Conservation (phyloP, 208 protist genomes). For the Wallacemonas sp. region DNA sequence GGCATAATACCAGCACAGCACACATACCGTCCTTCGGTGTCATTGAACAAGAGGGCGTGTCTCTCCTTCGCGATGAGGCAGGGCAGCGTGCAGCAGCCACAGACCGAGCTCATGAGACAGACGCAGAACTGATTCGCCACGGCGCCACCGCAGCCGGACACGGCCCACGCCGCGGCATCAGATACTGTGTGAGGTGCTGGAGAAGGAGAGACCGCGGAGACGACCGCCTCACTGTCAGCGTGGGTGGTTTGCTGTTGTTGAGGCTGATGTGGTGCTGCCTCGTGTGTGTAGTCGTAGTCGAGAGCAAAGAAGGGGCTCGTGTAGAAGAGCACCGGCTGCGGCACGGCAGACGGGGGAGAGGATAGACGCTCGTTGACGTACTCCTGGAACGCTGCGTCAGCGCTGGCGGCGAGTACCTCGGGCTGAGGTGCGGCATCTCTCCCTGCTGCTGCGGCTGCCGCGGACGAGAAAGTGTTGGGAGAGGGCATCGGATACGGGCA, state of each 20-base stretch:
- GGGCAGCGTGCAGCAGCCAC: constrained; percentile 30
- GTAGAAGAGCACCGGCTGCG: constrained; percentile 23
- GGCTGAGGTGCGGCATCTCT: no score
- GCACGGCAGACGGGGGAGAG: background rate
- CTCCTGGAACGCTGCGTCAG: no score
- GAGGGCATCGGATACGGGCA: no score
- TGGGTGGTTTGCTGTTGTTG: no score
- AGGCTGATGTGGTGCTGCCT: no score
- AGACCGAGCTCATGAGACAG: constrained; percentile 24
- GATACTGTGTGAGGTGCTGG: background rate
- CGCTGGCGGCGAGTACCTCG: no score
- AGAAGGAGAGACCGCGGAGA: background rate
- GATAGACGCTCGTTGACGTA: no score
- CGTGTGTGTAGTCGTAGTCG: constrained; percentile 3
- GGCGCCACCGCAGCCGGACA: constrained; percentile 18
- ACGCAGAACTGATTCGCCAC: constrained; percentile 26
- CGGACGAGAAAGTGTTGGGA: no score
- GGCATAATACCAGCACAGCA: constrained; percentile 44
- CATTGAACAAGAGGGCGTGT: constrained; percentile 34
- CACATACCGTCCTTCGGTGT: constrained; percentile 36
- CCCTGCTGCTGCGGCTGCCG: no score
- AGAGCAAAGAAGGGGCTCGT: constrained; percentile 1
- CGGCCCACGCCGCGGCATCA: constrained; percentile 21
- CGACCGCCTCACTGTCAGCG: no score
- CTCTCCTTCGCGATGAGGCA: constrained; percentile 44